Conservation (phyloP, 257 asterid species). For the Agastache rugosa region DNA sequence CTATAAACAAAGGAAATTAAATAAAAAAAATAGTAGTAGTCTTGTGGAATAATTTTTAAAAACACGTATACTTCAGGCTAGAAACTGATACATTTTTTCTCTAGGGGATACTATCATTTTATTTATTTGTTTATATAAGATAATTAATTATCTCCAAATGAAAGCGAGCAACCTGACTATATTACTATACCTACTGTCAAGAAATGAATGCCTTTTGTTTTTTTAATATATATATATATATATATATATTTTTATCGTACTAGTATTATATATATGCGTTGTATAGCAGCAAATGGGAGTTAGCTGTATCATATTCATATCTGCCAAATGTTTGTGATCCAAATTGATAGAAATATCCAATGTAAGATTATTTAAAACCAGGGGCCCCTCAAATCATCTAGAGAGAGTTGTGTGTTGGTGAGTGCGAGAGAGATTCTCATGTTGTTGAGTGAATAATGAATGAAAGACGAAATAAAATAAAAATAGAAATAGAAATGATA, state of each 20-base stretch:
- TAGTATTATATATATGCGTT: background rate
- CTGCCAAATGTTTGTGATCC: background rate
- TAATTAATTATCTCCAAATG: too few species aligned
- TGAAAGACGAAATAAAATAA: background rate
- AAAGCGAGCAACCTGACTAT: background rate
- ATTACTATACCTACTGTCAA: background rate
- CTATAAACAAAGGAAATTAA: too few species aligned
- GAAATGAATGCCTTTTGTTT: background rate
- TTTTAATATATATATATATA: background rate
- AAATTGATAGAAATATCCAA: background rate
- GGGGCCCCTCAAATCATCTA: background rate
- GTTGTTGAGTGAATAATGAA: background rate
- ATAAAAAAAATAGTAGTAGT: too few species aligned
- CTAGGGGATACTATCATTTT: too few species aligned
- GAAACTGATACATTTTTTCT: too few species aligned
- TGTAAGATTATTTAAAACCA: background rate
- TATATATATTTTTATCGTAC: background rate
- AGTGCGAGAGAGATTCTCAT: background rate
- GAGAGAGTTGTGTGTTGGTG: background rate
- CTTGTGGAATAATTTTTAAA: too few species aligned
- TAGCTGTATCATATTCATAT: background rate
- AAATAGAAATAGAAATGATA: too few species aligned
- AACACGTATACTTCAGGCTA: too few species aligned
- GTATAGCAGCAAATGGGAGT: conserved; percentile 4
- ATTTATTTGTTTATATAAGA: too few species aligned